Base-by-base conservation (phyloP, 1,139 yeast genomes). In the Pichia sorboxylosa region DNA sequence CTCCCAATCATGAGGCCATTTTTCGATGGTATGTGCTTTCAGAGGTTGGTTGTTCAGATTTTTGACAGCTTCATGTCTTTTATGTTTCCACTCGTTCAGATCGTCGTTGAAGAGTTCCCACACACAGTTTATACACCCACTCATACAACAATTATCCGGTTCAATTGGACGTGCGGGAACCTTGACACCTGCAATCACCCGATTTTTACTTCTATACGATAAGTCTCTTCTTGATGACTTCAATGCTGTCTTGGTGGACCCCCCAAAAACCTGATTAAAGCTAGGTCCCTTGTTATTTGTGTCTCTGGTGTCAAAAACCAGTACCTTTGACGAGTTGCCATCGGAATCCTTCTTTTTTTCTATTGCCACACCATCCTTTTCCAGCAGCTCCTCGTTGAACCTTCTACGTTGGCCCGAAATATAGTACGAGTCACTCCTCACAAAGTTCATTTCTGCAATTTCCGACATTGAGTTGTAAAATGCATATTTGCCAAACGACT, bases 81-180 rank as follows among this genome's bases (percentile, higher is more conserved):
- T 58, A 1, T 44, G 52, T 46, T 73, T 71, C 94, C 95, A 90
- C 18, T 84, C 85, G 43, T 73, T 76, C 31, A 87, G 49, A 52
- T 90, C 97, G 34, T 87, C 96, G 45, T 80, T 77, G 54, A 73
- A 90, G 36, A 82, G 59, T 46, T 87, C 96, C 97, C 97, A 90
- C 2, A 90, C 97, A 56, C 98, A 90, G 55, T 87, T 83, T 26
- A 84, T 74, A 54, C 98, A 90, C 2, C 98, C 98, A 42, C 93
- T 78, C 94, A 85, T 85, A 54, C 98, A 90, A 54, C 98, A 90
- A 54, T 87, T 85, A 47, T 85, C 94, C 3, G 97, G 97, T 47
- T 84, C 94, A 5, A 61, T 63, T 1, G 98, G 98, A 48, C 66
- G 68, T 13, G 69, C 72, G 3, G 95, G 95, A 0, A 90, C 94